phyloP scores from a whole-genome alignment of 2,329 filamentous ascomycete genomes.

The Tolypocladium tundrense region DNA sequence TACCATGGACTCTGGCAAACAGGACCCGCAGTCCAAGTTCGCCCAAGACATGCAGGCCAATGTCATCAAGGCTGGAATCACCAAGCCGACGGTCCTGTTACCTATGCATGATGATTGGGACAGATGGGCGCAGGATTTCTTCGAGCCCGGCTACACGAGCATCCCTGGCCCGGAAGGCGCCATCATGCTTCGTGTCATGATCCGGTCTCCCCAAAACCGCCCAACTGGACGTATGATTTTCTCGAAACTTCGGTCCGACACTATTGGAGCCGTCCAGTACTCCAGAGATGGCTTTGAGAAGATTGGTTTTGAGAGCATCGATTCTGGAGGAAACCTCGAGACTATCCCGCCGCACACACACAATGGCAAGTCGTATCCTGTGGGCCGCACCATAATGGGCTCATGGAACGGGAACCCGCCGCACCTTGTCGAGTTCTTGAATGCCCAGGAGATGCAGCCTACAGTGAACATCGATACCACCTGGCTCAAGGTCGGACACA shows the following conservation, averaged over 20 bases:
- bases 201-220: slow-evolving; percentile 20
- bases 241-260: slow-evolving; percentile 16
- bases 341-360: slow-evolving; percentile 22
- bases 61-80: slow-evolving; percentile 7
- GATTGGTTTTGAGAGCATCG: slow-evolving; percentile 5
- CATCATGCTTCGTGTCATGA: slow-evolving; percentile 20
- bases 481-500: slow-evolving; percentile 16
- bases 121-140: slow-evolving; percentile 27
- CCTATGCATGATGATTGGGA: slow-evolving; percentile 7
- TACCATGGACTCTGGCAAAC: slow-evolving; percentile 4
- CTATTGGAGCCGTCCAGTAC: slow-evolving; percentile 21
- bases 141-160: slow-evolving; percentile 26
- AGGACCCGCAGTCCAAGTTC: slow-evolving; percentile 8
- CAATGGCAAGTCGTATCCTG: slow-evolving; percentile 10
- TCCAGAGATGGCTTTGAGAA: too few species aligned
- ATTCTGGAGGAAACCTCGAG: slow-evolving; percentile 23
- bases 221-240: slow-evolving; percentile 21
- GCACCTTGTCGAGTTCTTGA: slow-evolving; percentile 15
- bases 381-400: slow-evolving; percentile 12
- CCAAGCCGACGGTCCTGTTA: slow-evolving; percentile 12
- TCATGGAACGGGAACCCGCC: slow-evolving; percentile 1
- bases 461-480: slow-evolving; percentile 19
- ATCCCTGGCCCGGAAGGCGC: slow-evolving; percentile 25
- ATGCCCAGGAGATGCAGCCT: slow-evolving; percentile 21
- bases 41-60: slow-evolving; percentile 7